Conservation (phyloP, 2,329 filamentous ascomycete genomes). For the Sordariomycetes sp. region DNA sequence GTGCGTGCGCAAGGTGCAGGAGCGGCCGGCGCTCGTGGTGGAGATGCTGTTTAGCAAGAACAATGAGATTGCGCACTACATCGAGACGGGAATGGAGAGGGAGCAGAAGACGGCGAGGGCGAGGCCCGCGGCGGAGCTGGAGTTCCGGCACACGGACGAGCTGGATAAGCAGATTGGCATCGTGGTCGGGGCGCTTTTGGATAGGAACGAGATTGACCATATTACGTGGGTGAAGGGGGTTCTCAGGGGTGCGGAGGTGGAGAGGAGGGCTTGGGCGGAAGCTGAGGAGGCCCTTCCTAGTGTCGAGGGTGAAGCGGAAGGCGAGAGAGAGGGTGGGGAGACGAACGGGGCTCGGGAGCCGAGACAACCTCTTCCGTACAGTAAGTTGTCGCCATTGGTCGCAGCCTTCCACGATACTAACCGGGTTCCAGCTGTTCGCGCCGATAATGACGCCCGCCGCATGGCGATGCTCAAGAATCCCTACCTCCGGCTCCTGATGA, state of each 20-base stretch:
- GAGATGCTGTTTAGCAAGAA: constrained; percentile 95
- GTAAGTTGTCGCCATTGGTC: constrained; percentile 13
- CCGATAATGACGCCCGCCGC: constrained; percentile 53
- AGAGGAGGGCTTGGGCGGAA: constrained; percentile 68
- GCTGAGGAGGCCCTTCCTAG: constrained; percentile 47
- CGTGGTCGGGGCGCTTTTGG: constrained; percentile 64
- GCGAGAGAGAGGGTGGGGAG: constrained; percentile 16
- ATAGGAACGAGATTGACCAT: constrained; percentile 63
- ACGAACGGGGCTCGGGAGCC: background rate
- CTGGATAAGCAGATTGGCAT: constrained; percentile 63
- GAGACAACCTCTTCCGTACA: constrained; percentile 17
- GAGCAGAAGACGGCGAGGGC: constrained; percentile 59
- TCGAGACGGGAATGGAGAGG: constrained; percentile 83
- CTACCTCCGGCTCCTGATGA: constrained; percentile 75
- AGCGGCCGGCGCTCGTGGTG: constrained; percentile 72
- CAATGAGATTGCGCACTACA: constrained; percentile 66
- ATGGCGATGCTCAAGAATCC: constrained; percentile 80
- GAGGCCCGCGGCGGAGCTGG: constrained; percentile 65
- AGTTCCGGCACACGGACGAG: constrained; percentile 62
- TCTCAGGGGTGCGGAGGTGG: constrained; percentile 52
- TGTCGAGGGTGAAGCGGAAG: constrained; percentile 14
- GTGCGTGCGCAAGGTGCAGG: constrained; percentile 71
- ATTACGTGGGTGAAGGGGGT: constrained; percentile 73
- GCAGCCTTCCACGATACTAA: constrained; percentile 13
- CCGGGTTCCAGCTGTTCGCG: constrained; percentile 35